phyloP scores from a whole-genome alignment of 2,329 filamentous ascomycete genomes.

The Rhinocladiella mackenziei region DNA sequence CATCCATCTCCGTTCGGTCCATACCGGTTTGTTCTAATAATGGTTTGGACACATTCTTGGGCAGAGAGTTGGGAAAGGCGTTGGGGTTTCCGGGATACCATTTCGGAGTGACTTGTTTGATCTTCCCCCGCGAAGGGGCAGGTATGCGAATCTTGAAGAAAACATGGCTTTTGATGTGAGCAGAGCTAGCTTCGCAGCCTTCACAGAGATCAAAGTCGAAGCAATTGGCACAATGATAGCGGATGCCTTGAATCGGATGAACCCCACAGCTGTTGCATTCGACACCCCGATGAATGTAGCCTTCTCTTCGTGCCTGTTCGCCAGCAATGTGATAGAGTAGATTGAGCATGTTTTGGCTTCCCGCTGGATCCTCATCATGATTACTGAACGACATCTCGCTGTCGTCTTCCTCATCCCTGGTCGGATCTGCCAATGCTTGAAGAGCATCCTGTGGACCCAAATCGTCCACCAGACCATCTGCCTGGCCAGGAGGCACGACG shows the following conservation, averaged over 20 bases:
- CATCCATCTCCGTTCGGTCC: conserved; percentile 83
- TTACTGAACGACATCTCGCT: conserved; percentile 41
- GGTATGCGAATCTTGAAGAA: conserved; percentile 96
- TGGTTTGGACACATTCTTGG: conserved; percentile 62
- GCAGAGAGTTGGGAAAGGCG: conserved; percentile 63
- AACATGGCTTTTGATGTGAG: conserved; percentile 85
- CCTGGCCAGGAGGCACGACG: conserved; percentile 1
- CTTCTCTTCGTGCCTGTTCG: conserved; percentile 81
- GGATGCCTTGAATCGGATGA: conserved; percentile 83
- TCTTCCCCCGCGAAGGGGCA: conserved; percentile 60
- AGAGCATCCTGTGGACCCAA: conserved; percentile 17
- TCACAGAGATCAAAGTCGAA: conserved; percentile 95
- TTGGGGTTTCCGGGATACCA: conserved; percentile 88
- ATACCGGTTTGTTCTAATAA: conserved; percentile 70
- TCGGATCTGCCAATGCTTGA: conserved; percentile 32
- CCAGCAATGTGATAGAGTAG: conserved; percentile 89
- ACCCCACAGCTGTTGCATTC: conserved; percentile 86
- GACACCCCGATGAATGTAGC: conserved; percentile 88
- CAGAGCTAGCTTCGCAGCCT: conserved; percentile 68
- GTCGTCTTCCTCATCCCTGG: conserved; percentile 42
- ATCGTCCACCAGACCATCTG: conserved; percentile 16
- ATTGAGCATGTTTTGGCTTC: conserved; percentile 76
- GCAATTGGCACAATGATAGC: conserved; percentile 94
- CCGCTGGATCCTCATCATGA: conserved; percentile 38
- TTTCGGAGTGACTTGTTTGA: conserved; percentile 74